phyloP scores from a whole-genome alignment of 2,329 filamentous ascomycete genomes.

The Monilinia polystroma region DNA sequence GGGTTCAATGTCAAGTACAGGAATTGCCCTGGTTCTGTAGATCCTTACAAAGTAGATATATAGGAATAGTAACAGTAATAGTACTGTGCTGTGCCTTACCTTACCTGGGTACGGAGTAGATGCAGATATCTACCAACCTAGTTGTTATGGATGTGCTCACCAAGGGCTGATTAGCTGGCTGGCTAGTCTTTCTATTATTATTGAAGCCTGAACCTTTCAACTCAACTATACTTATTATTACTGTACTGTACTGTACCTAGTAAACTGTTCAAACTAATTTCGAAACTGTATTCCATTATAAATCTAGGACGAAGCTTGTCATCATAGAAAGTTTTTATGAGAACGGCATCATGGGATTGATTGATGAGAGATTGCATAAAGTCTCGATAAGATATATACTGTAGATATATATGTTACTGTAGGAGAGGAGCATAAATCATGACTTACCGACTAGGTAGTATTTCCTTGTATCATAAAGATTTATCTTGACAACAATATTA shows the following conservation, averaged over 20 bases:
- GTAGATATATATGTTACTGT: neutral
- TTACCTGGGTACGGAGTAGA: too few species aligned
- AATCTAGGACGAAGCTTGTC: neutral
- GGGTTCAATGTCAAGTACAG: conserved; percentile 7
- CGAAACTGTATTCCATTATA: neutral
- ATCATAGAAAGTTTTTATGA: neutral
- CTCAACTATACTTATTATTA: neutral
- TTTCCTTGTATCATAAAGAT: too few species aligned
- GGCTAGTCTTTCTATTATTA: too few species aligned
- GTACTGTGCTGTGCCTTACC: too few species aligned
- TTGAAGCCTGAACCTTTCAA: neutral
- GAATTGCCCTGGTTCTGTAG: conserved; percentile 1
- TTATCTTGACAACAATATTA: neutral
- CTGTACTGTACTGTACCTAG: neutral
- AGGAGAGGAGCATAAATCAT: neutral
- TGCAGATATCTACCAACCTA: too few species aligned
- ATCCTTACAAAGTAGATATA: neutral
- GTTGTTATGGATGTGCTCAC: too few species aligned
- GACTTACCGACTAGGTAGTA: too few species aligned
- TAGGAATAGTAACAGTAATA: too few species aligned
- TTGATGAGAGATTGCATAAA: neutral
- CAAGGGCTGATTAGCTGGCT: too few species aligned
- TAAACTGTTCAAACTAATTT: neutral
- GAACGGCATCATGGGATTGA: conserved; percentile 1
- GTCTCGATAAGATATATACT: neutral